Base-by-base conservation (phyloP, 2,329 filamentous ascomycete species). In the Dothistroma pini region DNA sequence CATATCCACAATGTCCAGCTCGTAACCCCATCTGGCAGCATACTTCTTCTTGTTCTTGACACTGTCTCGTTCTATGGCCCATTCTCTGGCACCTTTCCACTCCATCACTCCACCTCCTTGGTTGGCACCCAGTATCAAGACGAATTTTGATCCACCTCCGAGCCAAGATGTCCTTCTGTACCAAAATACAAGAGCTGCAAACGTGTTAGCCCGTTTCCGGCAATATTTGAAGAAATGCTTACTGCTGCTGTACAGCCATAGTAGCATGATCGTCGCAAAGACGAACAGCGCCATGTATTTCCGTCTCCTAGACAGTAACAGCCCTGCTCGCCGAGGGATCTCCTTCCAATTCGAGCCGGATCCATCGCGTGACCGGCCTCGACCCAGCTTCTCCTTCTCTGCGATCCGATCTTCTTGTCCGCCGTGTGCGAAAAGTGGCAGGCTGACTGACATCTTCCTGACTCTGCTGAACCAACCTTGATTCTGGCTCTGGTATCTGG, bases 21-120 rank as follows among this genome's bases (percentile, higher is more conserved):
- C 89, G 75, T 99, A 97, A 14, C 95, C 95, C 93, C 95, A 97
- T 74, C 83, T 84, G 35, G 85, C 83, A 2, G 87, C 89, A 73
- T 99, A 99, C 71, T 88, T 89, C 74, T 89, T 88, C 81, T 99
- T 99, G 79, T 99, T 99, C 75, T 88, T 88, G 58, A 97, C 86
- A 73, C 93, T 97, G 79, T 97, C 93, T 75, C 95, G 84, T 78
- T 99, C 95, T 71, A 97, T 96, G 0, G 95, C 95, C 95, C 95
- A 99, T 78, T 99, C 95, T 63, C 93, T 86, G 21, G 93, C 90
- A 0, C 93, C 93, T 76, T 99, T 99, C 93, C 92, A 97, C 73
- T 97, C 93, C 92, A 97, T 97, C 8, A 99, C 95, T 70, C 95
- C 95, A 62, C 95, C 95, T 54, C 95, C 95, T 65, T 96, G 85